phyloP scores from a whole-genome alignment of 768 basidiomycete genomes.

The Erythrobasidium yunnanense region DNA sequence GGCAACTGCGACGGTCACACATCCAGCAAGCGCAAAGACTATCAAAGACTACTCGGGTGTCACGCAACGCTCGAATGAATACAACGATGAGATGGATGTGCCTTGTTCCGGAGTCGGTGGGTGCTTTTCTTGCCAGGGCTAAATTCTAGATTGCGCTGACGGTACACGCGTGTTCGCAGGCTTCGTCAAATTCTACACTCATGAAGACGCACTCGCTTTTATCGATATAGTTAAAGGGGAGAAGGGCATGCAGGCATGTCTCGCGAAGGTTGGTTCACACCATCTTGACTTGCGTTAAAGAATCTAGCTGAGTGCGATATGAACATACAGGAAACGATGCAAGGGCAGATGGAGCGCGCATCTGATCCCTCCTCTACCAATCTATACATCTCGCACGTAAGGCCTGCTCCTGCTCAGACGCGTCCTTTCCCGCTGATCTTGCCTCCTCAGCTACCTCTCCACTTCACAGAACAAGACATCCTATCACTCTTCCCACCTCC shows the following conservation, averaged over 20 bases:
- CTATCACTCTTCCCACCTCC: conserved; percentile 1
- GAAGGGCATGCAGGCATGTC: conserved; percentile 3
- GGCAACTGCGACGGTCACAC: not conserved
- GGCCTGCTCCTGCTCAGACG: not conserved
- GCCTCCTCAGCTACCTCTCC: conserved; percentile 9
- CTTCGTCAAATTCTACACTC: conserved; percentile 3
- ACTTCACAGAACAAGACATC: conserved; percentile 9
- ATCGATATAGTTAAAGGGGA: conserved; percentile 2
- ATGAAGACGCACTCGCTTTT: not conserved
- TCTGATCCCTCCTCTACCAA: conserved; percentile 12
- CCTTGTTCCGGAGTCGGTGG: conserved; percentile 11
- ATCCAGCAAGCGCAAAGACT: not conserved
- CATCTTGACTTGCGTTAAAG: not conserved
- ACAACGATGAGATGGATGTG: too few species aligned
- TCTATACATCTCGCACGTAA: conserved; percentile 23
- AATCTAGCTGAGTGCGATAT: not conserved
- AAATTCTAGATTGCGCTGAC: not conserved
- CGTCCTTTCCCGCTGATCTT: not conserved
- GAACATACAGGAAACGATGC: conserved; percentile 7
- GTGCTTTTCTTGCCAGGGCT: not conserved
- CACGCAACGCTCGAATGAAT: too few species aligned
- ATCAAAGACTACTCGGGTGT: not conserved
- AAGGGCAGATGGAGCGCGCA: conserved; percentile 17
- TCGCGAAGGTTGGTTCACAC: conserved; percentile 18
- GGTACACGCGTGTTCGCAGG: not conserved